phyloP scores from a whole-genome alignment of 1,284 basidiomycete species.

The Fomitopsis schrenkii region DNA sequence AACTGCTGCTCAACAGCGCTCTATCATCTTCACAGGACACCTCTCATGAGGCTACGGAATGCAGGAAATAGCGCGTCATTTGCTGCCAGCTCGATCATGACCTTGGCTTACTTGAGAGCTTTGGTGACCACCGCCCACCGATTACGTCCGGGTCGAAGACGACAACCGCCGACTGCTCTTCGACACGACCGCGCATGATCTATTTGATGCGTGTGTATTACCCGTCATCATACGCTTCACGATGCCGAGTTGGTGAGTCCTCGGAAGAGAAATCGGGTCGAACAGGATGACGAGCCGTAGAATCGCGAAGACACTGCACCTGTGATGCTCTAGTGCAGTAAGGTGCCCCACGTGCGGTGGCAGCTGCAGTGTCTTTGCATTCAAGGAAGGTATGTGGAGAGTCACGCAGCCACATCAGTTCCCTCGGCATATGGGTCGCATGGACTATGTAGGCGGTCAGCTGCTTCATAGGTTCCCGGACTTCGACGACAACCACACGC shows the following conservation, averaged over 20 bases:
- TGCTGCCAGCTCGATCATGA: neutral
- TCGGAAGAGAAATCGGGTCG: neutral
- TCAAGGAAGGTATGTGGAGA: neutral
- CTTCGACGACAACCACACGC: neutral
- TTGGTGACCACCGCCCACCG: too few species aligned
- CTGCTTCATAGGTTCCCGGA: neutral
- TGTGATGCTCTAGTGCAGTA: neutral
- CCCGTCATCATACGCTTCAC: neutral
- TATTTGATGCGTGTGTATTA: neutral
- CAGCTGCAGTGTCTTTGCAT: neutral
- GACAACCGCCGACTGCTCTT: neutral
- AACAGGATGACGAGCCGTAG: neutral
- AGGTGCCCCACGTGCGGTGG: neutral
- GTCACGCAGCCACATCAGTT: neutral
- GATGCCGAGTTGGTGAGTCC: neutral
- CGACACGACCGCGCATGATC: neutral
- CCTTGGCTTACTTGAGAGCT: too few species aligned
- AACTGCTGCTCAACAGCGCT: too few species aligned
- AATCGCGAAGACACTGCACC: neutral
- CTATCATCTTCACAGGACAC: too few species aligned
- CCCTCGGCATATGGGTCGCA: neutral
- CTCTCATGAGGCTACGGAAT: too few species aligned
- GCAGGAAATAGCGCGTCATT: neutral
- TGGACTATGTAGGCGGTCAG: neutral
- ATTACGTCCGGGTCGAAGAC: neutral